These are phyloP conservation scores for Colletotrichum sansevieriae DNA, from an alignment of 2,329 filamentous ascomycete species.

Conservation along the genomic window DNA sequence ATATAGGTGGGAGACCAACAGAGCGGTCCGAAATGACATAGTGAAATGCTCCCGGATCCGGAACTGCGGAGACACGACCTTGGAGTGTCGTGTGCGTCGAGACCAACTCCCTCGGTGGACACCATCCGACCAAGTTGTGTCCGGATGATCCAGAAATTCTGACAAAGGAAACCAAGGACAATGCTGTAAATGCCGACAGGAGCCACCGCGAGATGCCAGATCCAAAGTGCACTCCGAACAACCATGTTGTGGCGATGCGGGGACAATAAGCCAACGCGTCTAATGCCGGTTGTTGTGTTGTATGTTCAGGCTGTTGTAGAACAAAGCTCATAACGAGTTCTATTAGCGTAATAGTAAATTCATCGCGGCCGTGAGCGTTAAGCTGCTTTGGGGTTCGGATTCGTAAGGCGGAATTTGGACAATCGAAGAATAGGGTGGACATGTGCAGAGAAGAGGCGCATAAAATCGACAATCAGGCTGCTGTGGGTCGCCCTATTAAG, in stretches of 20 bases:
- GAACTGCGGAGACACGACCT: constrained; percentile 27
- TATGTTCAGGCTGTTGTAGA: constrained; percentile 38
- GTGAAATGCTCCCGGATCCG: constrained; percentile 37
- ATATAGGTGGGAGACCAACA: constrained; percentile 33
- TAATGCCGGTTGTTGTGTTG: constrained; percentile 43
- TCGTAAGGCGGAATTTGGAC: constrained; percentile 36
- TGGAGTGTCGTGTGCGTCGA: constrained; percentile 24
- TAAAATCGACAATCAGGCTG: constrained; percentile 41
- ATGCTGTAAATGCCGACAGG: constrained; percentile 41
- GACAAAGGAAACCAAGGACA: constrained; percentile 41
- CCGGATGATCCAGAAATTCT: constrained; percentile 36
- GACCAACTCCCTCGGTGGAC: constrained; percentile 31
- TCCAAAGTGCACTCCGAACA: constrained; percentile 47
- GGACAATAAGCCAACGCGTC: constrained; percentile 48
- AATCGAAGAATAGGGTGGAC: constrained; percentile 41
- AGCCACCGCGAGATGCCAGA: constrained; percentile 44
- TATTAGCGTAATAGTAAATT: constrained; percentile 39
- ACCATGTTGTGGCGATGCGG: constrained; percentile 43
- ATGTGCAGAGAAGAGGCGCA: constrained; percentile 42
- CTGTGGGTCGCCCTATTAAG: constrained; percentile 42
- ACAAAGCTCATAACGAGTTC: constrained; percentile 40
- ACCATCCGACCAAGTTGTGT: constrained; percentile 15
- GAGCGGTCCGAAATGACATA: constrained; percentile 35
- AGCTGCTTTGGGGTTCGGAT: constrained; percentile 34
- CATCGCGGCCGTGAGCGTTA: constrained; percentile 39